A percentile compares a stretch with the other conserved stretches of the same genome.
phyloP scores from a whole-genome alignment of 345 rosid genomes.

The Populus ilicifolia region DNA sequence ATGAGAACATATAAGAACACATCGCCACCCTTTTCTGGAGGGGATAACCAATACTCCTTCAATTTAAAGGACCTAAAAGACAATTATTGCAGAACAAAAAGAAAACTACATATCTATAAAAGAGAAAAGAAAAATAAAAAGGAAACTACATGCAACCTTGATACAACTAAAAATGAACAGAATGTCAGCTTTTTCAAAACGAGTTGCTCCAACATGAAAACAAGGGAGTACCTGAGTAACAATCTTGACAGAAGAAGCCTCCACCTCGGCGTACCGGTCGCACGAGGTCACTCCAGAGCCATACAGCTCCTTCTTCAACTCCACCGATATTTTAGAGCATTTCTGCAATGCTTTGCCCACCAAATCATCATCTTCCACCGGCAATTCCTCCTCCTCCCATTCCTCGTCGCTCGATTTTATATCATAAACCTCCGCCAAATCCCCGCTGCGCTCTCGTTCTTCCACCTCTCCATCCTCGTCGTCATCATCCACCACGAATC shows the following conservation, averaged over 20 bases:
- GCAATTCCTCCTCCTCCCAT: conserved; percentile 17
- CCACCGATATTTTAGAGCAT: conserved; percentile 77
- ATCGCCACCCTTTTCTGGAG: background rate
- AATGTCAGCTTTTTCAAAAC: background rate
- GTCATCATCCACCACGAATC: conserved; percentile 74
- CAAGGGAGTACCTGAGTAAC: conserved; percentile 67
- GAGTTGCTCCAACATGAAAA: background rate
- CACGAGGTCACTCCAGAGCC: conserved; percentile 63
- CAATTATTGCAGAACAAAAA: background rate
- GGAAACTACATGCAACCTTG: background rate
- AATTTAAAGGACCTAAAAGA: background rate
- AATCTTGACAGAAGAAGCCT: conserved; percentile 70
- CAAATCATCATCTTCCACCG: conserved; percentile 48
- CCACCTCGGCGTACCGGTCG: conserved; percentile 80
- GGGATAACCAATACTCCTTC: background rate
- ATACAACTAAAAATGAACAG: background rate
- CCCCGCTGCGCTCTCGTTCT: conserved; percentile 30
- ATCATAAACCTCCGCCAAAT: conserved; percentile 33
- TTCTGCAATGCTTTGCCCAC: conserved; percentile 85
- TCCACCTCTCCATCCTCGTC: conserved; percentile 36
- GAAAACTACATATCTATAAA: too few relatives aligned
- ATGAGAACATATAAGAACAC: background rate
- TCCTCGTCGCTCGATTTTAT: conserved; percentile 44
- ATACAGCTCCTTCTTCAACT: conserved; percentile 68
- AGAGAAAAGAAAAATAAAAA: background rate